Evolutionary conservation across 1,284 basidiomycete genomes (phyloP), one percentile per base, ranked within the genome.

Genomic region (Coriolopsis trogii): DNA sequence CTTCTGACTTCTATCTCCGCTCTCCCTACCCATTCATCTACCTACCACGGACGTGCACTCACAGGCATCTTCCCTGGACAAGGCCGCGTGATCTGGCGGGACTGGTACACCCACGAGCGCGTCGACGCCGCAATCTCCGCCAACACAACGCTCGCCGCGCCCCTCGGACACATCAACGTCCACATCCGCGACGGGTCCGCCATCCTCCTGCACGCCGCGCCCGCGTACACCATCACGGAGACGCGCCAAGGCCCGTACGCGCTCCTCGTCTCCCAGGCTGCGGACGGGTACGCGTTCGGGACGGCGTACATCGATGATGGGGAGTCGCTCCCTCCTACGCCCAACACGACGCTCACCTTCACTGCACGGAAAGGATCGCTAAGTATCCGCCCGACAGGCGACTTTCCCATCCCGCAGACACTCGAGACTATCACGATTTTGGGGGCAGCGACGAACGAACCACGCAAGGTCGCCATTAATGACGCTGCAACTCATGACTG

Each of bases 91-190:
- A 70, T 76, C 50, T 92, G 87, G 88, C 78, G 86, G 46, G 88
- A 91, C 67, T 89, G 86, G 81, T 90, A 84, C 69, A 89, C 84
- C 0, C 85, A 88, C 61, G 72, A 78, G 29, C 73, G 73, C 33
- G 76, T 80, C 34, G 69, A 75, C 56, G 70, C 67, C 16, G 64
- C 69, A 6, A 41, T 64, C 9, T 72, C 73, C 18, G 63, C 60
- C 18, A 74, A 73, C 53, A 77, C 75, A 1, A 78, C 77, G 4
- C 73, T 88, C 15, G 54, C 69, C 24, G 79, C 82, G 3, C 83
- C 86, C 0, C 77, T 91, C 1, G 77, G 82, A 3, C 78, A 87
- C 61, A 90, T 91, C 66, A 82, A 82, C 44, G 81, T 89, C 12
- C 87, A 89, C 64, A 70, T 87, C 51, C 79, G 84, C 25, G 78